Evolutionary conservation across 2,329 filamentous ascomycete genomes (phyloP), one percentile per base, ranked within the genome.

Genomic region (Pestalotiopsis sp.): DNA sequence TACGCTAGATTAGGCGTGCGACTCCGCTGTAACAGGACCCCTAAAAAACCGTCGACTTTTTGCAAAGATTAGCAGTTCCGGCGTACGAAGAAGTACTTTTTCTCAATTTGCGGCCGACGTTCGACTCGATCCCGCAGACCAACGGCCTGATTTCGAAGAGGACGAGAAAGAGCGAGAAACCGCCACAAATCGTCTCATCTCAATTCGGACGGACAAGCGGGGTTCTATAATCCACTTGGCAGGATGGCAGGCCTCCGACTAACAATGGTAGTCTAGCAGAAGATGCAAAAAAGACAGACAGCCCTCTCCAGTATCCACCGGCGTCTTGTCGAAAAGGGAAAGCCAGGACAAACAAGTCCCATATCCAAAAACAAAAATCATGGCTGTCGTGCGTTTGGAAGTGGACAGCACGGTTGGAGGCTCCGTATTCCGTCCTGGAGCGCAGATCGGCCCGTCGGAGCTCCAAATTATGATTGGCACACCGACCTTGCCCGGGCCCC

Each of bases 371-470:
- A 59, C 23, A 27, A 59, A 27, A 59, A 27, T 36, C 57, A 59
- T 36, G 17, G 12, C 20, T 59, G 23, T 52, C 45, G 14, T 20
- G 45, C 45, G 20, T 20, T 52, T 52, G 20, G 14, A 20, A 52
- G 45, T 59, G 23, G 57, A 27, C 57, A 27, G 23, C n/a, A 59
- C 57, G 23, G 27, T 36, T 59, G 57, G 57, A 52, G 20, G 45
- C 45, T 52, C 45, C n/a, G 45, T 52, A 52, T 52, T 52, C 45
- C 45, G 45, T 52, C 57, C 57, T 38, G 31, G 59, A 41, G 36
- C 59, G 59, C 59, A 62, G 59, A 62, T 62, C 59, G 59, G 59
- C 59, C 59, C 59, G 59, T 39, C n/a, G 59, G 25, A 38, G 59
- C 27, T n/a, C 59, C 36, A 62, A 52, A 62, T 39, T 27, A 62